Percentiles rank a stretch among this genome's conserved stretches.
Conservation (phyloP, 2,329 filamentous ascomycete genomes). For the Karstenula rhodostoma region DNA sequence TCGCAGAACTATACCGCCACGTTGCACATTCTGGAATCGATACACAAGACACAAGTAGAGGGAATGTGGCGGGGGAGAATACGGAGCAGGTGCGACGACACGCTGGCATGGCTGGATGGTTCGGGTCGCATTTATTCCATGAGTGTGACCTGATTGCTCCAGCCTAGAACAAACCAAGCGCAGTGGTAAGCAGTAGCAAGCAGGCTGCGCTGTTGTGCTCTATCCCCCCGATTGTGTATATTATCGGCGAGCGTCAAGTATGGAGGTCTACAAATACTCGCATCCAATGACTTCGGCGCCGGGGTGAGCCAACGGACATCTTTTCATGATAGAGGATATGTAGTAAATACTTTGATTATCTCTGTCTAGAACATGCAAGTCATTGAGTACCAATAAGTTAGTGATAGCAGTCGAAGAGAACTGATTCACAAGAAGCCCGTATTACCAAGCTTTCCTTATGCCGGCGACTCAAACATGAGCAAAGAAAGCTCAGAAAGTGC, state of each 20-base stretch:
- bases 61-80: not conserved
- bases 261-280: too few relatives aligned
- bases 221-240: not conserved
- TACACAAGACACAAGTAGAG: not conserved
- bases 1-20: not conserved
- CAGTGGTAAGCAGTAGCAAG: not conserved
- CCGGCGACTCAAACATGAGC: not conserved
- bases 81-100: not conserved
- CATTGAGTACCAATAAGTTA: too few relatives aligned
- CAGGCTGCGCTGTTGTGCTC: not conserved
- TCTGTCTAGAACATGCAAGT: too few relatives aligned
- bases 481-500: conserved; percentile 31
- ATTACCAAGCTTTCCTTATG: too few relatives aligned
- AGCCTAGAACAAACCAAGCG: not conserved
- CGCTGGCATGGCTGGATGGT: not conserved
- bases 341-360: too few relatives aligned
- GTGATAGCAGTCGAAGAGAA: too few relatives aligned
- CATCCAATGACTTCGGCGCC: too few relatives aligned
- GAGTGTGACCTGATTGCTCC: not conserved
- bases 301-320: too few relatives aligned
- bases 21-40: not conserved
- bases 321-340: too few relatives aligned
- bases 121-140: not conserved
- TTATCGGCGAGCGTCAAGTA: too few relatives aligned
- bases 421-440: too few relatives aligned